Evolutionary conservation across 140 eudicot species (phyloP), one percentile per base, ranked within the genome.

Genomic region (Cichorium intybus): DNA sequence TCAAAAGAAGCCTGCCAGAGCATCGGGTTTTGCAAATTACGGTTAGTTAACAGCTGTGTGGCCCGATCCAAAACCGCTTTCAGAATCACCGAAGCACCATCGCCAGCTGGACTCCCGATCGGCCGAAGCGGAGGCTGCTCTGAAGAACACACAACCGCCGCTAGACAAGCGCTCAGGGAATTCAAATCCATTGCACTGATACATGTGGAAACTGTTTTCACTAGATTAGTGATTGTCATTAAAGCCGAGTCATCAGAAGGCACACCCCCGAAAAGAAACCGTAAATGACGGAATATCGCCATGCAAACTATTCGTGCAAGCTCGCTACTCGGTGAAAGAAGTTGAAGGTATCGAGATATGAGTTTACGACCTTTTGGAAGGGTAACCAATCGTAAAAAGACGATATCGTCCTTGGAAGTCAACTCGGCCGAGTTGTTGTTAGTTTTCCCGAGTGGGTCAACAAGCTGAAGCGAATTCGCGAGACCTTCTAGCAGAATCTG

Each of bases 81-180:
- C 59, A 93, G 68, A 72, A 88, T 37, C 45, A 83, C 73, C 1
- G 97, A 81, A 15, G 99, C 99, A 12, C 95, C 88, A n/a, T 93
- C 99, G 28, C 99, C 99, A 29, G 94, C 85, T 20, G 90, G 71
- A 70, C 99, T 85, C 48, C 95, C 87, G 6, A 93, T 43, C 4
- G 99, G 99, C 15, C 99, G 89, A 34, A 93, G 94, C 4, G 99
- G 99, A 10, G 99, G 99, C 59, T 93, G 97, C 72, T 93, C 99
- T 12, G 90, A 73, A 47, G 97, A 93, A 76, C 99, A 93, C 39
- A 93, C 99, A 4, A 93, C 95, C 6, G 99, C 99, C 24, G 99
- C 99, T 31, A 93, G 89, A 78, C 97, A 93, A 49, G 99, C 95
- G 73, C 99, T 93, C 6, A 88, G 79, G 14, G 97, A 82, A 81